Evolutionary conservation across 179 eudicot species (phyloP).

Genomic region (Camellia oleifera): DNA sequence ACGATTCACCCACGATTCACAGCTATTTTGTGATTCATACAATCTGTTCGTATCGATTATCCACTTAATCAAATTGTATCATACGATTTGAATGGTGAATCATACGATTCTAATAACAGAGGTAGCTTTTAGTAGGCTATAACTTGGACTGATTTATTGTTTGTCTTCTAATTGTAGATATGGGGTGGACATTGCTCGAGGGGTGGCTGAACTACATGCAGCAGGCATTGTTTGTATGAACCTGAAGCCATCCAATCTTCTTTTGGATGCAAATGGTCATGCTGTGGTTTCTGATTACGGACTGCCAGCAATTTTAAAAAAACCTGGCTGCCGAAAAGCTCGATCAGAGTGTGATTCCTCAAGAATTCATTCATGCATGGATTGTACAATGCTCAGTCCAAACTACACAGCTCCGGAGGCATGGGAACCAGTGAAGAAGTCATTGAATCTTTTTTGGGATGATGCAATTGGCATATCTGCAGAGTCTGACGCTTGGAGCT

Average conservation of each 20-base stretch:
- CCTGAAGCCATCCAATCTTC: conserved; percentile 94
- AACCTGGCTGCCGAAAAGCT: conserved; percentile 80
- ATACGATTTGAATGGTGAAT: no score
- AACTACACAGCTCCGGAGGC: conserved; percentile 99
- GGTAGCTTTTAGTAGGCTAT: conserved; percentile 6
- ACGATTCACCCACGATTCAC: no score
- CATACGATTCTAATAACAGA: no score
- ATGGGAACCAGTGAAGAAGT: conserved; percentile 94
- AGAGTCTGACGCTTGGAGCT: conserved; percentile 99
- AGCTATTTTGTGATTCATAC: no score
- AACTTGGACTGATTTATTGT: conserved; percentile 4
- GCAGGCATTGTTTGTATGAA: conserved; percentile 98
- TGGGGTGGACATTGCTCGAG: conserved; percentile 96
- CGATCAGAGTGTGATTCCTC: conserved; percentile 72
- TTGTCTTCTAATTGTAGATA: conserved; percentile 55
- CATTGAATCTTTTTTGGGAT: conserved; percentile 87
- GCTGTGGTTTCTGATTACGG: conserved; percentile 98
- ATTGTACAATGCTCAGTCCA: conserved; percentile 95
- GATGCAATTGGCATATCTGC: conserved; percentile 89
- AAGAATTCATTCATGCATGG: conserved; percentile 96
- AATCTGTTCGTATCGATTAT: no score
- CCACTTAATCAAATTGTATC: no score
- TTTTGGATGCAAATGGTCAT: conserved; percentile 77
- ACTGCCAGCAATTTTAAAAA: conserved; percentile 90
- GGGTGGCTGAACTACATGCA: conserved; percentile 98